Conservation (phyloP, 257 asterid genomes). For the Lavandula angustifolia region DNA sequence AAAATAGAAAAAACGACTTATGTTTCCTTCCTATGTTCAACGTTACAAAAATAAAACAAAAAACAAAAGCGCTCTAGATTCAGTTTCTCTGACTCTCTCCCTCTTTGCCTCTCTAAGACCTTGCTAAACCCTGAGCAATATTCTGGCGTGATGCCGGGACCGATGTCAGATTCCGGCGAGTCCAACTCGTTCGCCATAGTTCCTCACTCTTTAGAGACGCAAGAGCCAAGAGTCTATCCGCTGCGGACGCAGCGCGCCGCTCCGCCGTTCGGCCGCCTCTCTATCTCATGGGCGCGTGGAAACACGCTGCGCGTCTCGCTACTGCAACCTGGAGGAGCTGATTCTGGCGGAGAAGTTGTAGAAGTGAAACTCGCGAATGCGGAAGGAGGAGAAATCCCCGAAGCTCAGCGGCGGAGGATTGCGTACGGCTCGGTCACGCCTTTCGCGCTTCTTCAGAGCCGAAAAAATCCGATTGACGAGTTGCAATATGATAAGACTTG, state of each 20-base stretch:
- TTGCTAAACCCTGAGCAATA: slow-evolving; percentile 39
- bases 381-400: slow-evolving; percentile 61
- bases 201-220: slow-evolving; percentile 43
- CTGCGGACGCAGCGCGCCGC: slow-evolving; percentile 52
- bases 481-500: slow-evolving; percentile 55
- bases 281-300: slow-evolving; percentile 87
- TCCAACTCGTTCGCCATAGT: slow-evolving; percentile 45
- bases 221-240: slow-evolving; percentile 47
- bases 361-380: slow-evolving; percentile 62
- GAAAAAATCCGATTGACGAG: slow-evolving; percentile 49
- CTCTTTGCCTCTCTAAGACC: slow-evolving; percentile 28
- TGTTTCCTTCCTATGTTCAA: too few relatives aligned
- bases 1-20: too few relatives aligned
- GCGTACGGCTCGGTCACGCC: slow-evolving; percentile 90
- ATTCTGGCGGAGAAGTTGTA: slow-evolving; percentile 64
- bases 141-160: slow-evolving; percentile 77
- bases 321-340: slow-evolving; percentile 41
- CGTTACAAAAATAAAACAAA: neutral
- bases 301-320: slow-evolving; percentile 83
- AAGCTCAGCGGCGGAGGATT: slow-evolving; percentile 69
- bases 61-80: neutral
- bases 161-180: slow-evolving; percentile 56
- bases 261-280: slow-evolving; percentile 58
- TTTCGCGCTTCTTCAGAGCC: slow-evolving; percentile 89
- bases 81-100: neutral